Evolutionary conservation across 805 yeast genomes (phyloP), one percentile per base, ranked within the genome.

Genomic region (Ogataea corticis): DNA sequence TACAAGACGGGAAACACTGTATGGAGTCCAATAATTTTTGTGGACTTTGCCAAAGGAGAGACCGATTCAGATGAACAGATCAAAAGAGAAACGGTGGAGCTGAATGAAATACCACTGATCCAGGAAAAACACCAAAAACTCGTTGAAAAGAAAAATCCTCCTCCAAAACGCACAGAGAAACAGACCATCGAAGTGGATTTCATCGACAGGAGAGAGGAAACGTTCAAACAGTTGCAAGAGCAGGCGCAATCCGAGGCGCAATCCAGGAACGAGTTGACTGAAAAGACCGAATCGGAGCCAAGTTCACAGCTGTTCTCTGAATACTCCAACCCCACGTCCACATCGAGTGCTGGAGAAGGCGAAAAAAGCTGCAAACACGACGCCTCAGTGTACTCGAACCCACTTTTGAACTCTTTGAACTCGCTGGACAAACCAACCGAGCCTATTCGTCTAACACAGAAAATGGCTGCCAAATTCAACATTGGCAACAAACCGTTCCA

Each of bases 1-100:
- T 72, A 72, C 51, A 85, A 83, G 5, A 85, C 95, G 0, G 95
- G 96, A 0, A 68, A 76, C 48, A 73, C 74, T 46, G 78, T 84
- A 30, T 72, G 72, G 44, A 72, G 75, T 6, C 79, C 86, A 1
- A 82, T 87, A 1, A 72, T 68, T 49, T 87, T 84, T 55, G 70
- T 84, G 28, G 88, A 88, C 58, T 87, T 65, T 58, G 58, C 73
- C 3, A 66, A 67, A 34, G 66, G 64, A 9, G 53, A 52, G 19
- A 10, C 31, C 5, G 40, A 37, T 15, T 38, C 52, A 27, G 14
- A 44, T 34, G 38, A 39, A 38, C 17, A 25, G 15, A 14, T 17
- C 17, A 10, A 45, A 11, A 14, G 25, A 1, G 46, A 42, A 31
- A 44, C 44, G 2, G 54, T 56, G 28, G 33, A 49, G 11, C 7